A percentile compares a stretch with the other conserved stretches of the same genome.
These are phyloP conservation scores for Starmerella geochares DNA, from an alignment of 805 yeast genomes.

Conservation along the genomic window DNA sequence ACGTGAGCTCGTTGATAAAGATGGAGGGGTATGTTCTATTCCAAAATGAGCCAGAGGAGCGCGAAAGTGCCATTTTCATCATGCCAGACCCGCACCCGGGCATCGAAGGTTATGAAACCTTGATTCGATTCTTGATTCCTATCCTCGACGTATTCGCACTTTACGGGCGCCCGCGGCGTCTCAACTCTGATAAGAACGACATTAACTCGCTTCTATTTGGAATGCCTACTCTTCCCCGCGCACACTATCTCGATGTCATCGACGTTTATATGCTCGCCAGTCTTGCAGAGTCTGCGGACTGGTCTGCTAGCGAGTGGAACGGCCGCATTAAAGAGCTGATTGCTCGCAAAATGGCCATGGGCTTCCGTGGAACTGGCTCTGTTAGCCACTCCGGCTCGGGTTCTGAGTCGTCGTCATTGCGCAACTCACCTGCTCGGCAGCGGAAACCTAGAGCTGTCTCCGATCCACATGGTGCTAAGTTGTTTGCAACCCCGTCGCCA, in stretches of 20 bases:
- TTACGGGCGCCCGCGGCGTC: conserved; percentile 70
- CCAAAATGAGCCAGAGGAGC: conserved; percentile 33
- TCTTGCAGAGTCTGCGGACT: conserved; percentile 34
- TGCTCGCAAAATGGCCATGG: conserved; percentile 42
- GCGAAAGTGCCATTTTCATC: conserved; percentile 55
- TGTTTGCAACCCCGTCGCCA: conserved; percentile 3
- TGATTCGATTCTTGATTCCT: conserved; percentile 69
- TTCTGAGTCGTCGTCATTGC: not conserved
- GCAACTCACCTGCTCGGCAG: conserved; percentile 14
- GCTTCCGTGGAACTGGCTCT: conserved; percentile 39
- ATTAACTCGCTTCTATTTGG: conserved; percentile 61
- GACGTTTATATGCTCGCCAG: conserved; percentile 42
- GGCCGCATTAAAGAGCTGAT: conserved; percentile 45
- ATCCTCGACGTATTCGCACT: conserved; percentile 63
- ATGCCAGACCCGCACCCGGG: conserved; percentile 82
- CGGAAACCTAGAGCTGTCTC: conserved; percentile 29
- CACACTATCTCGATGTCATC: conserved; percentile 57
- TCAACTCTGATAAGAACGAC: conserved; percentile 64
- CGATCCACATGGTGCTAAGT: conserved; percentile 18
- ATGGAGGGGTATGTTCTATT: conserved; percentile 63
- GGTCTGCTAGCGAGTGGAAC: conserved; percentile 58
- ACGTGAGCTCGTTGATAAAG: conserved; percentile 78
- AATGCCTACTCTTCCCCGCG: conserved; percentile 69
- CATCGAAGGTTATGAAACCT: conserved; percentile 73
- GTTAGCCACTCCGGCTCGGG: conserved; percentile 31